phyloP scores from a whole-genome alignment of 176 grass and related monocot species.

The Pontederia crassipes region DNA sequence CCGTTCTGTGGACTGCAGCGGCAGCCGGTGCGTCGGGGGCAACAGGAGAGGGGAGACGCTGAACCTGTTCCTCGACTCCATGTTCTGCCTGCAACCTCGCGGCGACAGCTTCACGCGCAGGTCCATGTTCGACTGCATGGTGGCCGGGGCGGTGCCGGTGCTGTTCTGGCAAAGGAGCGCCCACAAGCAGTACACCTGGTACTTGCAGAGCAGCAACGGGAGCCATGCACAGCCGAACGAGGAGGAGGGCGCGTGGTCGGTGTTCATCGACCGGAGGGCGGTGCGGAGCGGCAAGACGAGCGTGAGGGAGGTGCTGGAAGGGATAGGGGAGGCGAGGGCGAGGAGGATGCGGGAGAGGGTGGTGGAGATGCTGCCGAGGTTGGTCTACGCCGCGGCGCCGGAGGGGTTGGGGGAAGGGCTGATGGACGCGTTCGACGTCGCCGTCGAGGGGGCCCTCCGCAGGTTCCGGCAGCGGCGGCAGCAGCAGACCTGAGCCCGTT shows the following conservation, averaged over 20 bases:
- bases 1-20: too few relatives aligned
- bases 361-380: constrained; percentile 78
- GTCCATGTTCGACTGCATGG: constrained; percentile 92
- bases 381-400: constrained; percentile 44
- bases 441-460: constrained; percentile 37
- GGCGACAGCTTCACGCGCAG: constrained; percentile 88
- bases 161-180: constrained; percentile 75
- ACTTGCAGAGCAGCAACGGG: constrained; percentile 22
- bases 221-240: neutral
- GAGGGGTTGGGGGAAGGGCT: constrained; percentile 51
- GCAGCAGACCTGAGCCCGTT: too few relatives aligned
- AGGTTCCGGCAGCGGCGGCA: constrained; percentile 28
- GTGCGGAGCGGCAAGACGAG: constrained; percentile 34
- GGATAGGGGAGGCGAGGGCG: constrained; percentile 37
- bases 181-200: constrained; percentile 73
- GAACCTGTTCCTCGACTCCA: constrained; percentile 62
- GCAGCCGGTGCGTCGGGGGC: too few relatives aligned
- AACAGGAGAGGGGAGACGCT: constrained; percentile 30
- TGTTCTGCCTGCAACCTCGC: constrained; percentile 86
- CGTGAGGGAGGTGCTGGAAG: constrained; percentile 45
- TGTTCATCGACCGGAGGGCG: constrained; percentile 72
- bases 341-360: constrained; percentile 60
- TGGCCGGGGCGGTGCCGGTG: constrained; percentile 78
- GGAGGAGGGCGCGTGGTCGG: constrained; percentile 57
- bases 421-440: constrained; percentile 59